Evolutionary conservation across 2,329 filamentous ascomycete species (phyloP).

Genomic region (Monilinia fructigena): DNA sequence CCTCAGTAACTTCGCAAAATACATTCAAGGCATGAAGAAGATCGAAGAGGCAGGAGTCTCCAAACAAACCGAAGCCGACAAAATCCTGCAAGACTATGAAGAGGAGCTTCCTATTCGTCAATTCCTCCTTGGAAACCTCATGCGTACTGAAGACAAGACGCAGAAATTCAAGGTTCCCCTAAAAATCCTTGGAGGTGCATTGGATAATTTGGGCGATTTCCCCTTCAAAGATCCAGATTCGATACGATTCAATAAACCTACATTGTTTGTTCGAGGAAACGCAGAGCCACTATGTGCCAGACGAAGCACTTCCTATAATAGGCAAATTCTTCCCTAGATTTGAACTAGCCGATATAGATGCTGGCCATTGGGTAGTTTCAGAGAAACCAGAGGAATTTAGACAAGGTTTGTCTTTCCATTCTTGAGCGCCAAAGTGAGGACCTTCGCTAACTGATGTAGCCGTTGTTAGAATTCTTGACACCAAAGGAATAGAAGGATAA

Average conservation of each 20-base stretch:
- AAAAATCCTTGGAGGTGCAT: conserved; percentile 61
- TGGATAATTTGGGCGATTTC: conserved; percentile 79
- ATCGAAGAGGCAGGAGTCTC: conserved; percentile 69
- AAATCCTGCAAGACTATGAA: conserved; percentile 74
- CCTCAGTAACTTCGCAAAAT: conserved; percentile 71
- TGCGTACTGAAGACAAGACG: conserved; percentile 52
- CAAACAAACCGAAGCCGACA: conserved; percentile 74
- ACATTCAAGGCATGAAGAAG: conserved; percentile 79
- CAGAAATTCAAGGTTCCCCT: conserved; percentile 81
- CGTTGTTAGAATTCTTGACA: conserved; percentile 63
- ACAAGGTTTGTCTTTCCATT: conserved; percentile 53
- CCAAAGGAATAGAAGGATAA: conserved; percentile 46
- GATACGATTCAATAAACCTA: conserved; percentile 69
- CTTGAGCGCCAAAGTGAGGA: not conserved
- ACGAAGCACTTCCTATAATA: conserved; percentile 76
- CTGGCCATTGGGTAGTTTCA: conserved; percentile 87
- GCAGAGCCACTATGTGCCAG: conserved; percentile 73
- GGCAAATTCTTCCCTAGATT: conserved; percentile 82
- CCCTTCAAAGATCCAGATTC: conserved; percentile 74
- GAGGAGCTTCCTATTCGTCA: conserved; percentile 73
- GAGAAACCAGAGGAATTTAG: conserved; percentile 80
- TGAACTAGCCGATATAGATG: conserved; percentile 68
- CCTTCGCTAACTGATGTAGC: conserved; percentile 44
- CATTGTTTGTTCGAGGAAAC: conserved; percentile 78
- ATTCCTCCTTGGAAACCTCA: conserved; percentile 85